phyloP scores from a whole-genome alignment of 345 rosid genomes.

The Salix dunnii region DNA sequence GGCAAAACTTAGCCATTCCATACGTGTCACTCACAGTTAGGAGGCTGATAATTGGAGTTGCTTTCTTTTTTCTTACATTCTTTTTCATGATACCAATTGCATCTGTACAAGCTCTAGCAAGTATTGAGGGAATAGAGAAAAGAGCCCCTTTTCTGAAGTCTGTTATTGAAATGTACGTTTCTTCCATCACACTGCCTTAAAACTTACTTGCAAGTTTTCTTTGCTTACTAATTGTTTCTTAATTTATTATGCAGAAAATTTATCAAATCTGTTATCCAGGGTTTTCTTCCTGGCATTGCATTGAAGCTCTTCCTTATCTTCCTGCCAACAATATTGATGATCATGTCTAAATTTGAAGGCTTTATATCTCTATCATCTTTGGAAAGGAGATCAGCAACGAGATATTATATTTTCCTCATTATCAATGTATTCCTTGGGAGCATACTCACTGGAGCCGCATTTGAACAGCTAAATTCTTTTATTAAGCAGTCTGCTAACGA shows the following conservation, averaged over 20 bases:
- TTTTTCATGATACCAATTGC: conserved; percentile 94
- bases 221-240: not conserved
- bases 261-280: conserved; percentile 69
- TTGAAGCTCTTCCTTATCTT: conserved; percentile 96
- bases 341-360: conserved; percentile 96
- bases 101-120: conserved; percentile 87
- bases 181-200: conserved; percentile 1
- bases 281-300: conserved; percentile 79
- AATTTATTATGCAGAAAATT: conserved; percentile 42
- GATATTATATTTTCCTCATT: conserved; percentile 76
- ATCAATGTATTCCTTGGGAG: conserved; percentile 80
- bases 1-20: conserved; percentile 86
- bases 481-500: conserved; percentile 57
- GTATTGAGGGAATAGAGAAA: conserved; percentile 75
- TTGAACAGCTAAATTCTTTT: conserved; percentile 70
- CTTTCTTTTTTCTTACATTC: conserved; percentile 93
- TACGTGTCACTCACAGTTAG: conserved; percentile 65
- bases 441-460: conserved; percentile 68
- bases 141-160: conserved; percentile 56
- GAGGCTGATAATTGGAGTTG: conserved; percentile 64
- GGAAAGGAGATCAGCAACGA: conserved; percentile 83
- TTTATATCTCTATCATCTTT: conserved; percentile 64
- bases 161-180: conserved; percentile 64
- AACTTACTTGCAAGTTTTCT: not conserved
- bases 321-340: conserved; percentile 87